Percentiles rank a stretch among this genome's conserved stretches.
These are phyloP conservation scores for Lumnitzera racemosa DNA, from an alignment of 345 rosid species.

Conservation along the genomic window DNA sequence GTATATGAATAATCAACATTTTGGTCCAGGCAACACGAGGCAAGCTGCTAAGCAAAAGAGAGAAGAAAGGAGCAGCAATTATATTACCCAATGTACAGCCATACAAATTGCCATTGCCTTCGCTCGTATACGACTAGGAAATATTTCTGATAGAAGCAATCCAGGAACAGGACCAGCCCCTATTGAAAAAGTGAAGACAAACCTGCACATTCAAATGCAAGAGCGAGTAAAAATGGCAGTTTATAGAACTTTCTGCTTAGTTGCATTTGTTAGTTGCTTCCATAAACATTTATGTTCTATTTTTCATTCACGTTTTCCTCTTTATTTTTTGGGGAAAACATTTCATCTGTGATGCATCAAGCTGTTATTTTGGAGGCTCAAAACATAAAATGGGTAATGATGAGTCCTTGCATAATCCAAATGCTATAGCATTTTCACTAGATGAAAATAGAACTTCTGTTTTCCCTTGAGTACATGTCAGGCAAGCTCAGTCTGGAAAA, in stretches of 20 bases:
- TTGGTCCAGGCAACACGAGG: too few species aligned
- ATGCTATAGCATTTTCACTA: too few species aligned
- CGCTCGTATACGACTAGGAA: conserved; percentile 76
- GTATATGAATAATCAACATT: too few species aligned
- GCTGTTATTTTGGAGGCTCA: too few species aligned
- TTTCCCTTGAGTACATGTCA: too few species aligned
- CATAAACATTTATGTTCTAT: not conserved
- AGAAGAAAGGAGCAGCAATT: conserved; percentile 3
- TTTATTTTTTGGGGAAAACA: too few species aligned
- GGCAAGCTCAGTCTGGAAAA: too few species aligned
- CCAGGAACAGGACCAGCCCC: conserved; percentile 97
- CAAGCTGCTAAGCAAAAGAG: not conserved
- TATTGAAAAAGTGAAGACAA: conserved; percentile 65
- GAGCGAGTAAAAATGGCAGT: conserved; percentile 1
- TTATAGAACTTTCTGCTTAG: not conserved
- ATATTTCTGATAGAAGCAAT: conserved; percentile 83
- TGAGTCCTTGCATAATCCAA: too few species aligned
- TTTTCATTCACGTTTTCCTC: too few species aligned
- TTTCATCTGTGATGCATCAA: too few species aligned
- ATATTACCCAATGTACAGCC: conserved; percentile 88
- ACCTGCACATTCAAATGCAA: conserved; percentile 38
- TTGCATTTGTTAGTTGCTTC: not conserved
- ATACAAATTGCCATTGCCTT: conserved; percentile 89
- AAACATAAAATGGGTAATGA: too few species aligned
- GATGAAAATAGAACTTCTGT: too few species aligned